Conservation (phyloP, 345 rosid species). For the Boechera stricta region DNA sequence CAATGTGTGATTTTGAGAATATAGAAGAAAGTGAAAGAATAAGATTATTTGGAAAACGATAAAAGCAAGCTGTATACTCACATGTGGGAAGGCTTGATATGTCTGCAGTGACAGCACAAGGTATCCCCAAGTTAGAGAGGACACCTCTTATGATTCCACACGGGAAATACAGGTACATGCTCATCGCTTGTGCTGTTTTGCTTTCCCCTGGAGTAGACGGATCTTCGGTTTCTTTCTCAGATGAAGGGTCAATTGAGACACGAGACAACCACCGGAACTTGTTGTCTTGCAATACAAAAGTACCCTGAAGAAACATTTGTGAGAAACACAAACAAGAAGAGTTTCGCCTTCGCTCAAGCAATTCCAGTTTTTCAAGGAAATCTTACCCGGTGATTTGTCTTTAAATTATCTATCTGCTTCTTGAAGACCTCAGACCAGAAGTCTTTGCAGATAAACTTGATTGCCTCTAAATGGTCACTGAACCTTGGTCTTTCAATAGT, state of each 20-base stretch:
- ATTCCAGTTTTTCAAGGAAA: neutral
- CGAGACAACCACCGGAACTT: conserved; percentile 86
- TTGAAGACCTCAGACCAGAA: conserved; percentile 98
- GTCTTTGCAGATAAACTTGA: conserved; percentile 98
- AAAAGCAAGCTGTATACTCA: conserved; percentile 49
- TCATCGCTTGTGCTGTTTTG: conserved; percentile 72
- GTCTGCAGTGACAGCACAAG: conserved; percentile 96
- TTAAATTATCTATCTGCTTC: conserved; percentile 97
- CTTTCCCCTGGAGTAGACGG: conserved; percentile 59
- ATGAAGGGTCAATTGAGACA: conserved; percentile 65
- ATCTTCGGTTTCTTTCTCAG: conserved; percentile 63
- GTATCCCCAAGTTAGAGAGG: conserved; percentile 94
- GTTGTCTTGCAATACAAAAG: conserved; percentile 98
- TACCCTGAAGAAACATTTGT: conserved; percentile 64
- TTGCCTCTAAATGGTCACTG: conserved; percentile 91
- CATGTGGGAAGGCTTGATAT: conserved; percentile 94
- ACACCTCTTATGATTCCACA: conserved; percentile 98
- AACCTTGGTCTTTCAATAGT: conserved; percentile 96
- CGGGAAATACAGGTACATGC: conserved; percentile 92
- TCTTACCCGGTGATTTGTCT: conserved; percentile 91
- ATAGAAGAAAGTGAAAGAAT: neutral
- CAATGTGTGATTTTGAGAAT: neutral
- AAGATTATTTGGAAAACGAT: neutral
- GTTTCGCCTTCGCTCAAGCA: neutral
- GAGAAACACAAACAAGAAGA: conserved; percentile 1